Evolutionary conservation across 1,139 yeast species (phyloP).

Genomic region (Taphrina betulina): DNA sequence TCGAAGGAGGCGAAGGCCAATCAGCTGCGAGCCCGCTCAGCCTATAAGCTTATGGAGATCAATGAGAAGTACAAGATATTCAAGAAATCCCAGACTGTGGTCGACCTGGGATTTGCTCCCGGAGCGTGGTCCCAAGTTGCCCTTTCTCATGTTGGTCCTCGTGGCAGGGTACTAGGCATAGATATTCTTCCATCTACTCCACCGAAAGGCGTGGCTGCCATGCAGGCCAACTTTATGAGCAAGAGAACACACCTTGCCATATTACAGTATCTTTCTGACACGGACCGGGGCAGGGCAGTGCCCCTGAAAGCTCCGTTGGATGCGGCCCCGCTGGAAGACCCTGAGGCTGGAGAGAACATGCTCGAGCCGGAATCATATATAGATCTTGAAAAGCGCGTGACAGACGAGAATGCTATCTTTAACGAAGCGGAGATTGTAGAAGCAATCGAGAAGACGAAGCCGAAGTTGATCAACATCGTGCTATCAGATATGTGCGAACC

Average conservation of each 20-base stretch:
- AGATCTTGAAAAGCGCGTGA: slow-evolving; percentile 32
- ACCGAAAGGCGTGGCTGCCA: slow-evolving; percentile 71
- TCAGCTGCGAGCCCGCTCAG: slow-evolving; percentile 80
- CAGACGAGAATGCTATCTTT: slow-evolving; percentile 18
- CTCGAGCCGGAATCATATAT: slow-evolving; percentile 30
- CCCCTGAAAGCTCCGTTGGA: slow-evolving; percentile 16
- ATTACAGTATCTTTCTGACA: slow-evolving; percentile 52
- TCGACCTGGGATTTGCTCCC: slow-evolving; percentile 92
- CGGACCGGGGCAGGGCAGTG: slow-evolving; percentile 41
- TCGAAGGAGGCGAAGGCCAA: slow-evolving; percentile 64
- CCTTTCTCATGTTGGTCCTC: slow-evolving; percentile 54
- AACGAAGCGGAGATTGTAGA: slow-evolving; percentile 12
- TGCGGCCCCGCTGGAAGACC: slow-evolving; percentile 30
- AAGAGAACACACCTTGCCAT: slow-evolving; percentile 63
- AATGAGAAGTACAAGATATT: slow-evolving; percentile 62
- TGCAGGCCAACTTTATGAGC: slow-evolving; percentile 84
- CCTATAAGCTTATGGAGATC: slow-evolving; percentile 64
- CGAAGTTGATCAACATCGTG: slow-evolving; percentile 57
- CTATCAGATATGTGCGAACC: slow-evolving; percentile 88
- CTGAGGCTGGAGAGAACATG: slow-evolving; percentile 17
- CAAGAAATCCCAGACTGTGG: slow-evolving; percentile 57
- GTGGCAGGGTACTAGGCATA: slow-evolving; percentile 75
- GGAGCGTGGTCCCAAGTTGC: slow-evolving; percentile 95
- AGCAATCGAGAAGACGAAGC: slow-evolving; percentile 24
- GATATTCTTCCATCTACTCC: slow-evolving; percentile 79